Evolutionary conservation across 495 filamentous ascomycete species (phyloP), one percentile per base, ranked within the genome.

Genomic region (Tuber aestivum): DNA sequence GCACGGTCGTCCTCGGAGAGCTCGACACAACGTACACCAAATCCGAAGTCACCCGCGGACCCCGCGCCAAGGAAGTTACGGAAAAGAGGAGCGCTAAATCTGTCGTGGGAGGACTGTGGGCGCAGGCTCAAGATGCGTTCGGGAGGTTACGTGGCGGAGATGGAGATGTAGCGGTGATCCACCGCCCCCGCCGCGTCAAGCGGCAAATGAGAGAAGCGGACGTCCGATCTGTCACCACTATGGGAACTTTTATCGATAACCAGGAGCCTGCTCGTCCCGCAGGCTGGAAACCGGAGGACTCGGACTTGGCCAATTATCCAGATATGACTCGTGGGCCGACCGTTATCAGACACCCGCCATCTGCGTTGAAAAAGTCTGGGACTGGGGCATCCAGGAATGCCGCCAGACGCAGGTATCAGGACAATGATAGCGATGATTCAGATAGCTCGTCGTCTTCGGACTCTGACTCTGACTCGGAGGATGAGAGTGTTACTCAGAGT

Each of bases 11-110:
- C 2, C 70, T 83, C 2, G 81, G 78, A 40, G 81, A 83, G 70
- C 81, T 83, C n/a, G 81, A 83, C 41, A 81, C 81, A 1, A 80
- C 81, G 14, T 82, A 83, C 71, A 78, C 75, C 18, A 83, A 83
- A 73, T 81, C 75, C 9, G 75, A 73, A 38, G 50, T 80, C 40
- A 32, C 35, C 44, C 81, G 79, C 41, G 80, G 77, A 21, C 80
- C 80, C 1, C 76, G 80, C 18, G 76, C 77, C 61, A 79, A 79
- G 78, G 35, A 32, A 12, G 41, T 56, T 70, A 73, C 74, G 44
- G 76, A 71, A 71, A 75, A 75, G 68, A 70, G 8, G 7, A 70
- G 73, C 37, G 71, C 80, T 65, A 72, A 69, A 4, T 78, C 78
- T 20, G 79, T 82, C 38, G 74, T 79, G 45, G 77, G 72, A 27